Percentiles rank a stretch among this genome's conserved stretches.
Evolutionary conservation across 2,329 filamentous ascomycete genomes (phyloP).

Genomic region (Pyrenochaeta sp.): DNA sequence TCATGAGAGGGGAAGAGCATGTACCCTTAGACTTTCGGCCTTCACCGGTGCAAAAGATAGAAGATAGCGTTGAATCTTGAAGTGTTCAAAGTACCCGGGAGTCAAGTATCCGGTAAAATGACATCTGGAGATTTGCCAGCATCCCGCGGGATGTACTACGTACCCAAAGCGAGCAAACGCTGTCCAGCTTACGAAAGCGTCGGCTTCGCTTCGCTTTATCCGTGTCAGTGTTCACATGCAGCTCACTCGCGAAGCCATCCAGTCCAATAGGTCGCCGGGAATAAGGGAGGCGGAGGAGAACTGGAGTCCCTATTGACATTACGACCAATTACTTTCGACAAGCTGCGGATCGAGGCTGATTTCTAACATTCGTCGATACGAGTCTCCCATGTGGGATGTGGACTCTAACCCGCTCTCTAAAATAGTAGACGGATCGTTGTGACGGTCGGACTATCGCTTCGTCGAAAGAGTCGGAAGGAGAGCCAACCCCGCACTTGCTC

Average conservation of each 20-base stretch:
- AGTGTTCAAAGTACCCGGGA: background rate
- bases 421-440: background rate
- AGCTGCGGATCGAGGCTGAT: background rate
- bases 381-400: background rate
- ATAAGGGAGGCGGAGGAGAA: background rate
- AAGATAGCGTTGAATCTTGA: background rate
- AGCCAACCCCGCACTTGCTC: conserved; percentile 32
- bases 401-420: background rate
- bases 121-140: no score
- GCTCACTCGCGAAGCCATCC: background rate
- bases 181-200: conserved; percentile 3
- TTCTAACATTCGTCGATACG: background rate
- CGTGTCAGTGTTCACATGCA: background rate
- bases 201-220: background rate
- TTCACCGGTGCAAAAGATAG: background rate
- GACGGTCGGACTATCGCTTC: conserved; percentile 3
- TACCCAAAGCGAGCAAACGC: conserved; percentile 1
- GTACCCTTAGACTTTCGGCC: background rate
- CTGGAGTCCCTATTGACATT: background rate
- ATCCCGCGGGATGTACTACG: no score
- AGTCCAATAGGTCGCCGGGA: background rate
- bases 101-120: no score
- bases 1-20: background rate
- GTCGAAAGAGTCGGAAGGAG: conserved; percentile 9
- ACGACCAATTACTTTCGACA: no score